Evolutionary conservation across 495 filamentous ascomycete genomes (phyloP), one percentile per base, ranked within the genome.

Genomic region (Xylaria flabelliformis): DNA sequence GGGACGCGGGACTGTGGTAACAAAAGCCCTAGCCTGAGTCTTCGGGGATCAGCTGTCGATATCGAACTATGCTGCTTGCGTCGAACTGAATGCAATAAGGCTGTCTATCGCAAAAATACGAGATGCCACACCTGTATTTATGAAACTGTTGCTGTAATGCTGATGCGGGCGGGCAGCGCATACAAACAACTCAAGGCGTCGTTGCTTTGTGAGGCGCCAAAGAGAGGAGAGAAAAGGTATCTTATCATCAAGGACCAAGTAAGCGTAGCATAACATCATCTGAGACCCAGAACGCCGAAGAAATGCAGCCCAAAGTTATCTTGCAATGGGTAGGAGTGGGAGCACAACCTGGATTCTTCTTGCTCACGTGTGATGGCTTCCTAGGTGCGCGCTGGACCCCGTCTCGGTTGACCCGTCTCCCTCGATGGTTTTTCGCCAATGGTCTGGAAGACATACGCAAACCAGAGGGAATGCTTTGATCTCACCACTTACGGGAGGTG

Each of bases 401-500:
- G 86, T 87, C 70, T 88, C 86, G 36, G 86, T 88, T 32, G 86
- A 88, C 32, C 86, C 86, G 72, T 97, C 94, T 67, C 93, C 95
- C 70, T 99, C 95, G 76, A 98, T 95, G 21, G 97, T 98, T 83
- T 95, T 96, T 78, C 91, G 90, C 97, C 97, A 99, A 80, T 98
- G 94, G 77, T 98, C 93, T 21, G 97, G 97, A 15, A 98, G 85
- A 81, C 97, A 99, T 41, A 99, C 94, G 80, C 97, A 99, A 29
- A 99, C 97, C 71, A 99, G 86, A 71, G 95, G 95, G 86, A 99
- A 99, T 42, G 97, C 97, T 81, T 98, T 98, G 83, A 98, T 94
- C 78, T 98, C 95, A 70, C 93, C 94, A 63, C 86, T 90, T 1
- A 86, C 87, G 29, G 90, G 85, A 34, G 92, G 91, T 24, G 92